These are phyloP conservation scores for Ormosia semicastrata DNA, from an alignment of 306 rosid species.

Conservation along the genomic window DNA sequence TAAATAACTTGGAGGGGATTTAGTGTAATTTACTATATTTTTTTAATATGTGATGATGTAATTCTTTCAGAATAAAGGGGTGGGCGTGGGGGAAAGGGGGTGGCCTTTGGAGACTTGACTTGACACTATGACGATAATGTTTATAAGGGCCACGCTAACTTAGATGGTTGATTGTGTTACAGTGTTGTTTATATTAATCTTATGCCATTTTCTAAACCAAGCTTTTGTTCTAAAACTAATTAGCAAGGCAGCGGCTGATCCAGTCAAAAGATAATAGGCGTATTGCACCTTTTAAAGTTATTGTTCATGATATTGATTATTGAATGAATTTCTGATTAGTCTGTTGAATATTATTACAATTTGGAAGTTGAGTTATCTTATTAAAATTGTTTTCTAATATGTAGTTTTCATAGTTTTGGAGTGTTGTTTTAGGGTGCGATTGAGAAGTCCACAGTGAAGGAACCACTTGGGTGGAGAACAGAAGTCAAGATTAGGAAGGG, in stretches of 20 bases:
- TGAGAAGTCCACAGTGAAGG: constrained; percentile 45
- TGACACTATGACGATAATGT: no score
- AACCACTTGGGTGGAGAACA: constrained; percentile 60
- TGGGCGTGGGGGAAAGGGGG: no score
- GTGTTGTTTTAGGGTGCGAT: constrained; percentile 46
- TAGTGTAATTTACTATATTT: no score
- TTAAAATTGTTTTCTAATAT: neutral
- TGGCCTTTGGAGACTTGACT: no score
- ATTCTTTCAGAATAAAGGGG: no score
- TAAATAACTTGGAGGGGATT: no score
- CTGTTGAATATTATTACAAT: neutral
- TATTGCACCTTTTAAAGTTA: neutral
- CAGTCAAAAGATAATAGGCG: neutral
- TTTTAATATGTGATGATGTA: no score
- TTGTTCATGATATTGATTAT: neutral
- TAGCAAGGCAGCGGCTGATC: neutral
- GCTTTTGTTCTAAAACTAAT: neutral
- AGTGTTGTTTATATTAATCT: no score
- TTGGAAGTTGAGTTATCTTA: constrained; percentile 6
- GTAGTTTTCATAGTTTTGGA: constrained; percentile 17
- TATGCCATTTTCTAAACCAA: neutral
- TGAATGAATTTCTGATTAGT: neutral
- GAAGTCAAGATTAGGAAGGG: constrained; percentile 46
- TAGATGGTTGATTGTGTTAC: no score
- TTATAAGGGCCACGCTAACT: no score